Evolutionary conservation across 768 basidiomycete species (phyloP), one percentile per base, ranked within the genome.

Genomic region (Sarcodon aspratus): DNA sequence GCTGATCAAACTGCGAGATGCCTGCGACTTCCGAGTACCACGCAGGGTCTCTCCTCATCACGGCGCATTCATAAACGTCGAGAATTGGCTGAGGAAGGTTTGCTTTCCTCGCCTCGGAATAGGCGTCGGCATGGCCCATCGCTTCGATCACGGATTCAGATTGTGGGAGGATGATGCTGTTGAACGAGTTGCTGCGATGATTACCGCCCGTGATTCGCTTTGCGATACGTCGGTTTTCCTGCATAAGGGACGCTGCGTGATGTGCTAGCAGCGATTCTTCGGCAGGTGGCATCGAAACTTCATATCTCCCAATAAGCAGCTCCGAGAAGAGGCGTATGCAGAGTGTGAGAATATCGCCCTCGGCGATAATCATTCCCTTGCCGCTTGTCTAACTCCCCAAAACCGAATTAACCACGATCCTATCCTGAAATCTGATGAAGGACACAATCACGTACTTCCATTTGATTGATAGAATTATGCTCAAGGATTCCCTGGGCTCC

Each of bases 401-500:
- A 27, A 70, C 69, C 57, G 70, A 69, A 69, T 69, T 33, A 44
- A 13, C 37, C n/a, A n/a, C n/a, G n/a, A n/a, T n/a, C n/a, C n/a
- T n/a, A n/a, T n/a, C 36, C 38, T 35, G 33, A 36, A 6, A 0
- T 35, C 18, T 50, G 37, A 45, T 33, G 32, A 12, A 8, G 15
- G 33, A 34, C 52, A 18, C 4, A 37, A 7, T 51, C 55, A 55
- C 63, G 3, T 48, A 79, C 79, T 66, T 78, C 73, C 32, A 76
- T 69, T 40, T 66, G 66, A 5, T 73, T 71, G 66, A 82, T 72
- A 54, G 77, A 75, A 55, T 82, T 83, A 48, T 75, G 72, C 46
- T 77, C 79, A 48, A 80, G 81, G 0, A 77, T 72, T 2, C 81
- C 80, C 60, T 82, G 80, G 2, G 78, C 81, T 44, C 81, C 81